Conservation (phyloP, 2,329 filamentous ascomycete species). For the Cytospora mali region DNA sequence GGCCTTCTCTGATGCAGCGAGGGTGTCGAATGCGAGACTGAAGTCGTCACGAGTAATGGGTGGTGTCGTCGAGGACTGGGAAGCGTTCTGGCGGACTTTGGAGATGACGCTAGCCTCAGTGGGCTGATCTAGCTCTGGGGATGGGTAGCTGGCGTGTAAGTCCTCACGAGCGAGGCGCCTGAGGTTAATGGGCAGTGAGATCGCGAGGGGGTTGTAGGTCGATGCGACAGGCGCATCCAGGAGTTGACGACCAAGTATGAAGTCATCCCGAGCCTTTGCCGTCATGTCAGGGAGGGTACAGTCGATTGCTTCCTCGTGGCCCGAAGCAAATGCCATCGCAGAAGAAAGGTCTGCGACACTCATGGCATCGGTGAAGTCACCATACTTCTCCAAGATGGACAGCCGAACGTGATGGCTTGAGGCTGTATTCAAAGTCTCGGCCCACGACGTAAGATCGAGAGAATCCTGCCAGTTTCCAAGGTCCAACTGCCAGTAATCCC, state of each 20-base stretch:
- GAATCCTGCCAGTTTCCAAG: conserved; percentile 58
- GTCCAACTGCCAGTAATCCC: conserved; percentile 69
- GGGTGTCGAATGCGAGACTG: conserved; percentile 62
- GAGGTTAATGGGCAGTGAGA: conserved; percentile 39
- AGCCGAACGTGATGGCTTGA: conserved; percentile 34
- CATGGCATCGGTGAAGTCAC: conserved; percentile 58
- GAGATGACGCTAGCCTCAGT: conserved; percentile 40
- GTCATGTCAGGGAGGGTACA: conserved; percentile 61
- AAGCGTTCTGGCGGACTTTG: conserved; percentile 44
- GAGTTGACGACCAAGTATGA: conserved; percentile 49
- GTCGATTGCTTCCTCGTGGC: conserved; percentile 58
- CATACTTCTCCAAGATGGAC: conserved; percentile 52
- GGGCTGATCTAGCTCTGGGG: conserved; percentile 34
- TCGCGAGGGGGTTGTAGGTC: conserved; percentile 37
- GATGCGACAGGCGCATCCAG: conserved; percentile 48
- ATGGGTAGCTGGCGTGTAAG: conserved; percentile 30
- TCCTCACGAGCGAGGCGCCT: conserved; percentile 38
- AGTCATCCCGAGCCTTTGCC: conserved; percentile 52
- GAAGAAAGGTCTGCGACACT: conserved; percentile 69
- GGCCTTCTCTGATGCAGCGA: conserved; percentile 54
- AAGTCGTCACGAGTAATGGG: conserved; percentile 54
- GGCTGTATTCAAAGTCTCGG: conserved; percentile 32
- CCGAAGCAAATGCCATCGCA: conserved; percentile 47
- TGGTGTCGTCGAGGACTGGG: conserved; percentile 29
- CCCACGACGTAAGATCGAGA: conserved; percentile 44